Evolutionary conservation across 192 early-diverging fungal genomes (phyloP).

Genomic region (Spizellomyces punctatus): DNA sequence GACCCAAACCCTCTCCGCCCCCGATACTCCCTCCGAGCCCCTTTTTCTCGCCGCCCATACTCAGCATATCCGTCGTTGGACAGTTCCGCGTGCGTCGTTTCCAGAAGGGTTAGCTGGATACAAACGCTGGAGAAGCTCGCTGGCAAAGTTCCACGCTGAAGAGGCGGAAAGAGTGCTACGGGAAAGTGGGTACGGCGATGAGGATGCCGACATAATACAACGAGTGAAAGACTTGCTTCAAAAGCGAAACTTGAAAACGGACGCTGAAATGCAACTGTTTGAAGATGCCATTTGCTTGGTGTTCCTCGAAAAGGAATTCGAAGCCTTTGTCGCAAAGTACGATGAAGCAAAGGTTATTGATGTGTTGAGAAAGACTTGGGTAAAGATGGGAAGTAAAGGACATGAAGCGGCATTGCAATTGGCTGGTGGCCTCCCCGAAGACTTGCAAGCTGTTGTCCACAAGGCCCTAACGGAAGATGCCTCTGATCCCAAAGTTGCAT

Average conservation of each 20-base stretch:
- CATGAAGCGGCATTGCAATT: not conserved
- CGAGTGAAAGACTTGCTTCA: not conserved
- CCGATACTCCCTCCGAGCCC: no score
- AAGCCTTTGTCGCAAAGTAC: not conserved
- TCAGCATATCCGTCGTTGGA: no score
- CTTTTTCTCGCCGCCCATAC: no score
- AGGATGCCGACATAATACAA: not conserved
- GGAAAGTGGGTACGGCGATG: not conserved
- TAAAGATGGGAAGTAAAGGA: not conserved
- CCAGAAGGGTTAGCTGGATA: no score
- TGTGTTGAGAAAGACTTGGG: not conserved
- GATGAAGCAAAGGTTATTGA: not conserved
- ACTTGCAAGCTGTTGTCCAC: not conserved
- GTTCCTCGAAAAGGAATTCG: not conserved
- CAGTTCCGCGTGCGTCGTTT: no score
- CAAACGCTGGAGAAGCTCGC: not conserved
- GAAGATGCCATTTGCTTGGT: not conserved
- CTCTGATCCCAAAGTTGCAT: no score
- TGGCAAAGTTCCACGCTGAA: not conserved
- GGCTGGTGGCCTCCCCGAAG: not conserved
- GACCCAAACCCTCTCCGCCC: no score
- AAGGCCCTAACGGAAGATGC: constrained; percentile 6
- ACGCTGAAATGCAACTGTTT: not conserved
- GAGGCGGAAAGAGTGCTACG: not conserved
- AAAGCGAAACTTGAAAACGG: not conserved